A percentile compares a stretch with the other conserved stretches of the same genome.
These are phyloP conservation scores for Colletotrichum abscissum DNA, from an alignment of 2,329 filamentous ascomycete species.

Conservation along the genomic window DNA sequence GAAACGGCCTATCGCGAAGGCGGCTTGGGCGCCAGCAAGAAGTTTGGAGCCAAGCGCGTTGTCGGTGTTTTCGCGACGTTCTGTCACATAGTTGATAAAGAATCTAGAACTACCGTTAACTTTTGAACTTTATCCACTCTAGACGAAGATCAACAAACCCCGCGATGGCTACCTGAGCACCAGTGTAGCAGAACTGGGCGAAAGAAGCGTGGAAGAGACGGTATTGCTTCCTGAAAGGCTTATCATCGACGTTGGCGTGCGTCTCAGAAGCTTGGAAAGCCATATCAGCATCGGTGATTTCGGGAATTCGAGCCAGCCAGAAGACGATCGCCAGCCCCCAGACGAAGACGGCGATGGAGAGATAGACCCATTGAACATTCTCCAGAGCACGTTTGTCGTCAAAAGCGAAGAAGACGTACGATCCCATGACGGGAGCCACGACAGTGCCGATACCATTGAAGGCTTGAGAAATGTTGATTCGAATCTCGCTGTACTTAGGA, in stretches of 20 bases:
- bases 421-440: conserved; percentile 77
- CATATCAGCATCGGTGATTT: conserved; percentile 78
- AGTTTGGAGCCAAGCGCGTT: conserved; percentile 70
- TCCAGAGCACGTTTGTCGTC: conserved; percentile 60
- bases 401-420: conserved; percentile 74
- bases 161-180: conserved; percentile 75
- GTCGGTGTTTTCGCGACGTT: conserved; percentile 60
- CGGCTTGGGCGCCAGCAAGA: conserved; percentile 79
- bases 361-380: conserved; percentile 82
- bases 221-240: conserved; percentile 76
- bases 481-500: conserved; percentile 62
- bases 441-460: conserved; percentile 66
- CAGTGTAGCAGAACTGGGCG: conserved; percentile 83
- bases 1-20: conserved; percentile 80
- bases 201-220: conserved; percentile 81
- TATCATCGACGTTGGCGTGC: conserved; percentile 48
- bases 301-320: conserved; percentile 74
- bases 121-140: conserved; percentile 29
- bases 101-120: conserved; percentile 77
- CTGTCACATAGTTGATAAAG: conserved; percentile 79
- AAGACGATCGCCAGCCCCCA: conserved; percentile 74
- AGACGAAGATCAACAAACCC: conserved; percentile 58
- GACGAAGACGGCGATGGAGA: conserved; percentile 79
- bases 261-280: conserved; percentile 66
- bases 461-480: conserved; percentile 65